Conservation (phyloP, 2,329 filamentous ascomycete genomes). For the Zymoseptoria ardabiliae region DNA sequence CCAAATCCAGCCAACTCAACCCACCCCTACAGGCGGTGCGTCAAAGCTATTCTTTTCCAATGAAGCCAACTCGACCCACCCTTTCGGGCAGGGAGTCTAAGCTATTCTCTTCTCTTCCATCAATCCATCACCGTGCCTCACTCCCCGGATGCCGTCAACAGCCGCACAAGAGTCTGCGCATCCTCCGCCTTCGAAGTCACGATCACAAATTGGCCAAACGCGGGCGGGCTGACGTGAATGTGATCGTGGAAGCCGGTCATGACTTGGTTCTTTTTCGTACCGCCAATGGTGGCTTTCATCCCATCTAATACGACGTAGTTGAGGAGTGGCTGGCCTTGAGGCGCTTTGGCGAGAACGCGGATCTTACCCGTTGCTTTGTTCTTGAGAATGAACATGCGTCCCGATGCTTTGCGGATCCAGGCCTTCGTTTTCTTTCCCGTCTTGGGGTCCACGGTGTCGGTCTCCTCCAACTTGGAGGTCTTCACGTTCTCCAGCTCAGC, state of each 20-base stretch:
- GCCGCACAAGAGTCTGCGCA: constrained; percentile 4
- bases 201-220: constrained; percentile 10
- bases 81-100: no score
- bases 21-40: no score
- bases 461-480: constrained; percentile 52
- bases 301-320: constrained; percentile 15
- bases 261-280: constrained; percentile 15
- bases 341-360: constrained; percentile 62
- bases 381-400: constrained; percentile 64
- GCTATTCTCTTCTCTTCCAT: no score
- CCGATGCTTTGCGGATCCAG: constrained; percentile 66
- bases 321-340: constrained; percentile 10
- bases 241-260: constrained; percentile 15
- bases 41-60: no score
- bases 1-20: no score
- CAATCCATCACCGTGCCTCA: no score
- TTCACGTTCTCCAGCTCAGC: constrained; percentile 62
- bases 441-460: constrained; percentile 37
- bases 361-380: constrained; percentile 61
- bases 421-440: constrained; percentile 48
- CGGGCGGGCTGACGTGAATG: constrained; percentile 10
- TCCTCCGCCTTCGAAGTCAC: constrained; percentile 4
- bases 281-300: constrained; percentile 12
- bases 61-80: no score
- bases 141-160: not conserved